Percentiles rank a stretch among this genome's conserved stretches.
Evolutionary conservation across 257 asterid genomes (phyloP).

Genomic region (Lithospermum erythrorhizon): DNA sequence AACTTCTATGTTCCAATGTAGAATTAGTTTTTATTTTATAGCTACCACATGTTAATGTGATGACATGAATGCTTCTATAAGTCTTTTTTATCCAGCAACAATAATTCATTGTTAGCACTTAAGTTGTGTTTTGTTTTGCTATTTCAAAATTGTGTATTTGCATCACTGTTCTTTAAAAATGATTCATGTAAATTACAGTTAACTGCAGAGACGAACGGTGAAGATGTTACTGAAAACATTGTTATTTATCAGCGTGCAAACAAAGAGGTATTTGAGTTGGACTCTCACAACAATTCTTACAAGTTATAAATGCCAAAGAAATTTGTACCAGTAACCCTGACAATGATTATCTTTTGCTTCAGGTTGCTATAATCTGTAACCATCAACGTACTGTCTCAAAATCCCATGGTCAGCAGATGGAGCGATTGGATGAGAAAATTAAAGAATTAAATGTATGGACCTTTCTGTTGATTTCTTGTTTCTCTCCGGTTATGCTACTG

Average conservation of each 20-base stretch:
- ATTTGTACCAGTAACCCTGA: neutral
- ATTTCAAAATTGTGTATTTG: neutral
- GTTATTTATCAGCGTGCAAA: slow-evolving; percentile 68
- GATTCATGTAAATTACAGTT: slow-evolving; percentile 40
- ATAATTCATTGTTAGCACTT: neutral
- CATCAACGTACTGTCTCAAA: slow-evolving; percentile 91
- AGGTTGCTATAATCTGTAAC: slow-evolving; percentile 98
- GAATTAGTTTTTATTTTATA: neutral
- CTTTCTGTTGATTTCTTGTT: neutral
- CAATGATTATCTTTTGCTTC: slow-evolving; percentile 13
- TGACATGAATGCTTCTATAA: neutral
- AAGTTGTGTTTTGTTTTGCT: too few species aligned
- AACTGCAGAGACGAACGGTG: slow-evolving; percentile 50
- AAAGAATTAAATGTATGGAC: slow-evolving; percentile 67
- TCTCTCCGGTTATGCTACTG: neutral
- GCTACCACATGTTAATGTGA: neutral
- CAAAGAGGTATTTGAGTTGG: slow-evolving; percentile 61
- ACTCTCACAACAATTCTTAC: neutral
- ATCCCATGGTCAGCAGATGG: slow-evolving; percentile 76
- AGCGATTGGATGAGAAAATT: slow-evolving; percentile 68
- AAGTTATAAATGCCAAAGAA: neutral
- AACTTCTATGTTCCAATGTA: neutral
- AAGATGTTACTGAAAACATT: slow-evolving; percentile 56
- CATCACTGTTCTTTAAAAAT: neutral
- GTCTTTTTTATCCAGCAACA: neutral